Base-by-base conservation (phyloP, 371 early-diverging fungal genomes). In the Sporodiniella umbellata region DNA sequence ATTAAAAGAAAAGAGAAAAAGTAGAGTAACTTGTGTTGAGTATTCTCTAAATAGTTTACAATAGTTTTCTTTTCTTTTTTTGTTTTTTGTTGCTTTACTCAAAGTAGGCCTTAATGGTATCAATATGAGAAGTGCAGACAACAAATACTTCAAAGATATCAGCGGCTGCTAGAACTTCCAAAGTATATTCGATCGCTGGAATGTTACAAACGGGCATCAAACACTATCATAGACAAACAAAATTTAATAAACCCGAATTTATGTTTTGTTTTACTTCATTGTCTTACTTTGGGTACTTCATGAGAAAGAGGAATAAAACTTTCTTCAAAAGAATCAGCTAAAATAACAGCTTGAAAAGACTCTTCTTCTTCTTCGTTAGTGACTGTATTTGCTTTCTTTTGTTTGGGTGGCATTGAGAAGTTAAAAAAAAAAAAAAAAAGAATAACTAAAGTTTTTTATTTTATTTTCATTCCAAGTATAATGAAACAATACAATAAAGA, bases 121-220 rank as follows among this genome's bases (percentile, higher is more conserved):
- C 90, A 23, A 89, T 72, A 57, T 94, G 94, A 12, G 89, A 79
- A 31, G 89, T 83, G 70, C 92, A 90, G 33, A 94, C 81, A 48
- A 98, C 64, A 60, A 87, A 89, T 8, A 94, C 83, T 60, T 95
- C 94, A 54, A 88, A 77, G 1, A 96, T 90, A 42, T 89, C 89
- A 2, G 92, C 86, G 2, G 81, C 67, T 6, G 92, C 92, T 39
- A 98, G 74, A 45, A 89, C 79, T 66, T 98, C 98, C 44, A 98
- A 79, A 3, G 94, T 89, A 61, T 95, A 96, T 65, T 96, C 94
- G 57, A 98, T 89, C 56, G 96, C 67, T 0, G 98, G 98, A 17
- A 94, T 85, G 63, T 96, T 96, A 75, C 89, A 89, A 19, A 98
- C 76, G 26, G 95, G 96, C 61, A 96, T 72, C 51, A 98, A 78